Evolutionary conservation across 805 yeast species (phyloP).

Genomic region (Saccharomycopsis capsularis): DNA sequence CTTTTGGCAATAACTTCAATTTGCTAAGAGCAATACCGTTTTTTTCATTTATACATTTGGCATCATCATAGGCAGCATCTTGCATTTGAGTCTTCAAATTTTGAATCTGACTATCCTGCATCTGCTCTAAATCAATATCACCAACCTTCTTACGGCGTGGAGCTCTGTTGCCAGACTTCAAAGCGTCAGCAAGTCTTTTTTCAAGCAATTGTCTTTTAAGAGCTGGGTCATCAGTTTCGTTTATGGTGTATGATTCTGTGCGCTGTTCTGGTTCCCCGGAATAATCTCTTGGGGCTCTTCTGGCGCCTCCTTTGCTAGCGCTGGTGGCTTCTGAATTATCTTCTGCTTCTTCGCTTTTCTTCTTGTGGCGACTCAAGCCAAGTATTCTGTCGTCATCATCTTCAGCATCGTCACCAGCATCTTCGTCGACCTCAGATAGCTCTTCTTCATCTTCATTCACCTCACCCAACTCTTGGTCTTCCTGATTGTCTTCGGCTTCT

Average conservation of each 20-base stretch:
- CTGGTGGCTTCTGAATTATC: background rate
- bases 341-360: conserved; percentile 20
- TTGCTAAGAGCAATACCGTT: conserved; percentile 52
- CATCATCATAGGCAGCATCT: conserved; percentile 72
- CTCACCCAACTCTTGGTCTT: conserved; percentile 27
- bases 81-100: conserved; percentile 84
- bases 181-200: conserved; percentile 68
- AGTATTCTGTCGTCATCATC: conserved; percentile 15
- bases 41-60: conserved; percentile 42
- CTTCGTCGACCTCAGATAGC: conserved; percentile 24
- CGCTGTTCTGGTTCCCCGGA: conserved; percentile 25
- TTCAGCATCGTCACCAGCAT: conserved; percentile 23
- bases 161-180: conserved; percentile 48
- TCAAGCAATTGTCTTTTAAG: conserved; percentile 72
- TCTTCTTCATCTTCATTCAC: conserved; percentile 31
- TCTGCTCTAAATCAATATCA: conserved; percentile 90
- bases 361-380: conserved; percentile 12
- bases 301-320: conserved; percentile 6
- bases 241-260: conserved; percentile 24
- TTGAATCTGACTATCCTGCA: conserved; percentile 88
- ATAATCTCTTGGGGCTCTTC: conserved; percentile 22
- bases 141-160: conserved; percentile 62
- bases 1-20: conserved; percentile 72
- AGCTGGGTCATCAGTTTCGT: conserved; percentile 26
- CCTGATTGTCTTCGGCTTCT: conserved; percentile 11